Conservation (phyloP, 148 eudicot species). For the Cornus controversa region DNA sequence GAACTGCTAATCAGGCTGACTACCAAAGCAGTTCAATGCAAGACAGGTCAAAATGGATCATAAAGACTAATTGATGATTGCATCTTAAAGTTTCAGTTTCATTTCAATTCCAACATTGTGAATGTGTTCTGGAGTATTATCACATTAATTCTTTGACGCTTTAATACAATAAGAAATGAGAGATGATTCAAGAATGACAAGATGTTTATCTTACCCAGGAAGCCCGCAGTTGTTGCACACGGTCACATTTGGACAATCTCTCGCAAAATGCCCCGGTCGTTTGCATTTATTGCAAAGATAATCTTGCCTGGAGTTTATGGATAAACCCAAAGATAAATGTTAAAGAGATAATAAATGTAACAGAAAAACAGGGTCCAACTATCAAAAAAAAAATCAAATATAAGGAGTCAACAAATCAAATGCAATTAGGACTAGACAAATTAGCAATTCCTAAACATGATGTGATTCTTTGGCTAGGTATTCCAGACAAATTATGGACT, state of each 20-base stretch:
- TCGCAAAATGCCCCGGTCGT: slow-evolving; percentile 70
- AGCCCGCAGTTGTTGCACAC: slow-evolving; percentile 76
- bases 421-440: no score
- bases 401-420: neutral
- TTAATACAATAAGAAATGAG: neutral
- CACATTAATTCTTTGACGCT: neutral
- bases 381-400: neutral
- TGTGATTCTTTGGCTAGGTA: no score
- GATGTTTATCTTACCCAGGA: slow-evolving; percentile 46
- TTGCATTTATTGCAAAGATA: slow-evolving; percentile 66
- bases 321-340: neutral
- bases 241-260: slow-evolving; percentile 66
- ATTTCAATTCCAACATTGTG: neutral
- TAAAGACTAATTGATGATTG: neutral
- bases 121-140: neutral
- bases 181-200: neutral
- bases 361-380: neutral
- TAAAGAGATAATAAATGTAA: neutral
- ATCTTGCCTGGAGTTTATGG: slow-evolving; percentile 39
- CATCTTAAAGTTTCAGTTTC: neutral
- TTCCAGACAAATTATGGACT: no score
- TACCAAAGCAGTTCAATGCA: neutral
- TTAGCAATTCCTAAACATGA: no score
- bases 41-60: neutral
- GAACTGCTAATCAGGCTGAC: neutral